Percentiles rank a stretch among this genome's conserved stretches.
These are phyloP conservation scores for Zhuliangozyma blackwelliae DNA, from an alignment of 1,139 yeast species.

Conservation along the genomic window DNA sequence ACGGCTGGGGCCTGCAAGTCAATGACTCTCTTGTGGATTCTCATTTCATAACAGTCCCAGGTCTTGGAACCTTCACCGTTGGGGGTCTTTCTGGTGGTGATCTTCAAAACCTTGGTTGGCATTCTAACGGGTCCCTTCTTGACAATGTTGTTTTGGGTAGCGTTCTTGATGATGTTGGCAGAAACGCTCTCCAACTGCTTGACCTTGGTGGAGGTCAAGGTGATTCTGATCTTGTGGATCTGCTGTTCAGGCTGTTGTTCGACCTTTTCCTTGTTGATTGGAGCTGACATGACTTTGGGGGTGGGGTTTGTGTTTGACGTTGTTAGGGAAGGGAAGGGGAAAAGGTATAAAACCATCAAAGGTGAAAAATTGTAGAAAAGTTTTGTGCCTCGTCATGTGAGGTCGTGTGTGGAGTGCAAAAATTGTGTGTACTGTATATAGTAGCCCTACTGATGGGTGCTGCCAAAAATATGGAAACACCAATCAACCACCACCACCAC, in stretches of 20 bases:
- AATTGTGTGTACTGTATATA: background rate
- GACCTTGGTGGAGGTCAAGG: slow-evolving; percentile 98
- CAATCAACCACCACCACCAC: too few species aligned
- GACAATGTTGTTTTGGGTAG: slow-evolving; percentile 74
- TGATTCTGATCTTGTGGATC: slow-evolving; percentile 97
- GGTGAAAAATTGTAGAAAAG: slow-evolving; percentile 1
- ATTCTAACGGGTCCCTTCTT: slow-evolving; percentile 99
- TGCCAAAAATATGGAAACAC: background rate
- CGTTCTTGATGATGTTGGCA: slow-evolving; percentile 84
- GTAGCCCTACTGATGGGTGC: background rate
- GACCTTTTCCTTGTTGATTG: slow-evolving; percentile 72
- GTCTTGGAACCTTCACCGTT: slow-evolving; percentile 99
- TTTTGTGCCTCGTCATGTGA: slow-evolving; percentile 2
- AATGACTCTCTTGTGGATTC: slow-evolving; percentile 99
- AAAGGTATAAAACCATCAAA: background rate
- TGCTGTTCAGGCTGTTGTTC: slow-evolving; percentile 72
- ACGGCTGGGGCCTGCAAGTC: slow-evolving; percentile 97
- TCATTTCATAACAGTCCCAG: slow-evolving; percentile 99
- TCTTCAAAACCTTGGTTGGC: slow-evolving; percentile 98
- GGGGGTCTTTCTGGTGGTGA: slow-evolving; percentile 99
- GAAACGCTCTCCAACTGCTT: slow-evolving; percentile 95
- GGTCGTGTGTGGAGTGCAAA: background rate
- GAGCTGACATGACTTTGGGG: slow-evolving; percentile 59
- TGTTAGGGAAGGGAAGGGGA: slow-evolving; percentile 21
- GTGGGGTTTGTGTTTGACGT: slow-evolving; percentile 43